Conservation (phyloP, 495 filamentous ascomycete species). For the Penicillium roqueforti region DNA sequence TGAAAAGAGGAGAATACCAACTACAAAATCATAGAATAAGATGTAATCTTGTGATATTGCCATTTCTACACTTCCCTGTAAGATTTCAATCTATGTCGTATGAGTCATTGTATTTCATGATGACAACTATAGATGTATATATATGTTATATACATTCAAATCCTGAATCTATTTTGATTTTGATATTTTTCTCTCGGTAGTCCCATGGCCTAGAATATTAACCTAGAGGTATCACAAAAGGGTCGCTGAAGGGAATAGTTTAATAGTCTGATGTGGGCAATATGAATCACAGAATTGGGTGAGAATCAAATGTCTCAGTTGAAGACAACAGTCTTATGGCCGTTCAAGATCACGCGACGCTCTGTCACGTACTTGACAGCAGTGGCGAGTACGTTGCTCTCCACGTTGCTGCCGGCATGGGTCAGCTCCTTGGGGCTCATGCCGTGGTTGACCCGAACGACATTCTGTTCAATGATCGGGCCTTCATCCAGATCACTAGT, state of each 20-base stretch:
- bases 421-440: conserved; percentile 68
- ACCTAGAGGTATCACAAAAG: not conserved
- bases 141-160: not conserved
- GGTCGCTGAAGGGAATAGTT: not conserved
- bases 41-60: too few species aligned
- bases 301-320: conserved; percentile 25
- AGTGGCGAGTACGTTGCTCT: conserved; percentile 66
- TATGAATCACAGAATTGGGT: not conserved
- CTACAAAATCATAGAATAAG: too few species aligned
- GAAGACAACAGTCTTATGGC: conserved; percentile 71
- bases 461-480: conserved; percentile 75
- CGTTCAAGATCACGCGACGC: conserved; percentile 65
- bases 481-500: conserved; percentile 73
- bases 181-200: not conserved
- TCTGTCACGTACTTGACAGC: conserved; percentile 73
- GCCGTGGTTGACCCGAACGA: conserved; percentile 62
- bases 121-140: not conserved
- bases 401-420: conserved; percentile 68
- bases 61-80: too few species aligned
- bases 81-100: too few species aligned
- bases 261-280: not conserved
- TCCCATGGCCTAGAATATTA: not conserved
- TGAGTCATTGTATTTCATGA: not conserved
- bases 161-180: not conserved
- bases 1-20: too few species aligned